Base-by-base conservation (phyloP, 495 filamentous ascomycete species). In the Penicillium chermesinum region DNA sequence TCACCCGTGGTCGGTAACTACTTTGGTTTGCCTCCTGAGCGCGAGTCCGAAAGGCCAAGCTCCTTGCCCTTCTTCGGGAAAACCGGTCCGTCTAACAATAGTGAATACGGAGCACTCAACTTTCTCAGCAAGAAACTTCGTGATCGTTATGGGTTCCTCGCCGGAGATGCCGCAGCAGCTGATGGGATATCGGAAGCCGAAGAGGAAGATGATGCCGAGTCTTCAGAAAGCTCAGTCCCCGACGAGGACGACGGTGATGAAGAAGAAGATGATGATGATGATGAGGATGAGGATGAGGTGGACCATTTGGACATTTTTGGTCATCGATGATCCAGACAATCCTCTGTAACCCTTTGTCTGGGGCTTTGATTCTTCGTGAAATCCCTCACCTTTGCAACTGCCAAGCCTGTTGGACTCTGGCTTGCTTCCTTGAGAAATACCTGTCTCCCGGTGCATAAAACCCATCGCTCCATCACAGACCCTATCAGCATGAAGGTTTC, bases 281-380 rank as follows among this genome's bases (percentile, higher is more conserved):
- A 71, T 21, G 73, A 67, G 25, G 25, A 30, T 6, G 71, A 71
- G 0, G 77, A 84, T 22, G 78, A 78, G 7, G 69, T 70, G 37
- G 80, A 87, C 53, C 66, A 73, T 39, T 82, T 87, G 54, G 79
- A 82, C 44, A 72, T 89, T 43, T 78, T 86, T 57, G 87, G 86
- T n/a, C 86, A 90, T 69, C 76, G 82, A 52, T 79, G 62, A 73
- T 49, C 9, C 2, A 30, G n/a, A 2, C n/a, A n/a, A n/a, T n/a
- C n/a, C n/a, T n/a, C n/a, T n/a, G n/a, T n/a, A n/a, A n/a, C n/a
- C n/a, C n/a, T n/a, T n/a, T n/a, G n/a, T n/a, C n/a, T n/a, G n/a
- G n/a, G n/a, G n/a, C n/a, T n/a, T n/a, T n/a, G n/a, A n/a, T n/a
- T n/a, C n/a, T n/a, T n/a, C n/a, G n/a, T n/a, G n/a, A n/a, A n/a